These are phyloP conservation scores for Phoenix roebelenii DNA, from an alignment of 176 grass and related monocot genomes.

Conservation along the genomic window DNA sequence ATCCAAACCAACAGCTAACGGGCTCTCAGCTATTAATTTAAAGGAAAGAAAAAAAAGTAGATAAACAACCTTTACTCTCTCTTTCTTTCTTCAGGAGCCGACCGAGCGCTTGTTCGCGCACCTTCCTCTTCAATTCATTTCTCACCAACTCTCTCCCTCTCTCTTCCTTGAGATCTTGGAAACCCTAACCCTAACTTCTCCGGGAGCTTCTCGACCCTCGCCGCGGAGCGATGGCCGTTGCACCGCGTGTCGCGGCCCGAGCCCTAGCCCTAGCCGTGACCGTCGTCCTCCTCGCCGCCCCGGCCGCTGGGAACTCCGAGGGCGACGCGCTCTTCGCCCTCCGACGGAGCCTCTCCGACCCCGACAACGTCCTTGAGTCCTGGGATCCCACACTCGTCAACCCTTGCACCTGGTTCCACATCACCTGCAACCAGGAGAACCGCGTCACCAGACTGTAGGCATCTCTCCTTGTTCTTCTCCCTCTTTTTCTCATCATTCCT, in stretches of 20 bases:
- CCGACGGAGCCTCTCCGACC: constrained; percentile 18
- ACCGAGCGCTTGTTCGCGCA: too few species aligned
- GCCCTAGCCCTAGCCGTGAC: constrained; percentile 6
- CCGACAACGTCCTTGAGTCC: constrained; percentile 9
- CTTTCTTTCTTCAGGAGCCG: too few species aligned
- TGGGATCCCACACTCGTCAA: constrained; percentile 21
- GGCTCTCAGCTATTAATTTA: too few species aligned
- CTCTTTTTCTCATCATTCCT: not conserved
- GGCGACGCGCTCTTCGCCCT: constrained; percentile 56
- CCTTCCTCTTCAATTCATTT: too few species aligned
- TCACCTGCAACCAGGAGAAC: constrained; percentile 35
- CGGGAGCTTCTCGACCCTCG: constrained; percentile 11
- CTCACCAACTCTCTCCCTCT: too few species aligned
- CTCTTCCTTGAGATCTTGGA: not conserved
- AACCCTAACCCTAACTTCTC: constrained; percentile 13
- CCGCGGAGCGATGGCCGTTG: constrained; percentile 28
- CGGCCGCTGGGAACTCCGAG: constrained; percentile 57
- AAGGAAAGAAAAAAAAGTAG: too few species aligned
- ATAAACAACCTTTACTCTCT: too few species aligned
- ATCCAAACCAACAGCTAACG: too few species aligned
- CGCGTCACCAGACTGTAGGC: constrained; percentile 47
- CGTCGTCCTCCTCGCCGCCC: constrained; percentile 2
- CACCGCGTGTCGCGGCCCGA: constrained; percentile 4
- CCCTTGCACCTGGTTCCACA: constrained; percentile 22
- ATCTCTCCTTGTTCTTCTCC: not conserved